Evolutionary conservation across 805 yeast species (phyloP).

Genomic region (Vanderwaltozyma polyspora): DNA sequence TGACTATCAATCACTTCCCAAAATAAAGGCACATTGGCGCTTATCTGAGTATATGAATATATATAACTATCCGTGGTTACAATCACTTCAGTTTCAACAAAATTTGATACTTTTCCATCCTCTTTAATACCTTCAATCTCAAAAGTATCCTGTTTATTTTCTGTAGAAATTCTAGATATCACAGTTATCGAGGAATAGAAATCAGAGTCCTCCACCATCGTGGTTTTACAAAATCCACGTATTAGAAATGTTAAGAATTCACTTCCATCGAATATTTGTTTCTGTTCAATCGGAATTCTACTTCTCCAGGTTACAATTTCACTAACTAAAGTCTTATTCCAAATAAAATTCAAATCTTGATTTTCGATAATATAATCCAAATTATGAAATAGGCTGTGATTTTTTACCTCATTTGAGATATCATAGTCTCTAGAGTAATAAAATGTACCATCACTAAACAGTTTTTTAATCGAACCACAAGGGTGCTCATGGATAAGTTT

Average conservation of each 20-base stretch:
- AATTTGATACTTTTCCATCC: slow-evolving; percentile 84
- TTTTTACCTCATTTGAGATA: slow-evolving; percentile 69
- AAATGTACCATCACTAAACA: slow-evolving; percentile 74
- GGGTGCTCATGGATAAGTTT: slow-evolving; percentile 52
- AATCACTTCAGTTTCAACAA: slow-evolving; percentile 80
- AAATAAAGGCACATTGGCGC: slow-evolving; percentile 89
- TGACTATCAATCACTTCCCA: slow-evolving; percentile 75
- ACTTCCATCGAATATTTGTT: slow-evolving; percentile 48
- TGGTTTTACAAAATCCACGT: slow-evolving; percentile 83
- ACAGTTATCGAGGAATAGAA: slow-evolving; percentile 44
- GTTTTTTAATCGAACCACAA: slow-evolving; percentile 60
- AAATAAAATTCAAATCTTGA: slow-evolving; percentile 70
- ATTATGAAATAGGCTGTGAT: slow-evolving; percentile 41
- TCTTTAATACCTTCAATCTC: slow-evolving; percentile 85
- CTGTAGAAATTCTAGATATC: slow-evolving; percentile 83
- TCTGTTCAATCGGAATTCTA: slow-evolving; percentile 51
- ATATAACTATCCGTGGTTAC: slow-evolving; percentile 37
- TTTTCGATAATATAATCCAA: slow-evolving; percentile 33
- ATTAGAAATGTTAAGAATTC: slow-evolving; percentile 73
- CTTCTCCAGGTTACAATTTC: slow-evolving; percentile 65
- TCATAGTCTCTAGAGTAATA: slow-evolving; percentile 87
- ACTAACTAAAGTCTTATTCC: slow-evolving; percentile 80
- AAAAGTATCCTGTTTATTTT: slow-evolving; percentile 77
- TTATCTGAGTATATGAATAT: slow-evolving; percentile 70
- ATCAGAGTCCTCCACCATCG: slow-evolving; percentile 13